Evolutionary conservation across 1,284 basidiomycete species (phyloP).

Genomic region (Ceratobasidium sp.): DNA sequence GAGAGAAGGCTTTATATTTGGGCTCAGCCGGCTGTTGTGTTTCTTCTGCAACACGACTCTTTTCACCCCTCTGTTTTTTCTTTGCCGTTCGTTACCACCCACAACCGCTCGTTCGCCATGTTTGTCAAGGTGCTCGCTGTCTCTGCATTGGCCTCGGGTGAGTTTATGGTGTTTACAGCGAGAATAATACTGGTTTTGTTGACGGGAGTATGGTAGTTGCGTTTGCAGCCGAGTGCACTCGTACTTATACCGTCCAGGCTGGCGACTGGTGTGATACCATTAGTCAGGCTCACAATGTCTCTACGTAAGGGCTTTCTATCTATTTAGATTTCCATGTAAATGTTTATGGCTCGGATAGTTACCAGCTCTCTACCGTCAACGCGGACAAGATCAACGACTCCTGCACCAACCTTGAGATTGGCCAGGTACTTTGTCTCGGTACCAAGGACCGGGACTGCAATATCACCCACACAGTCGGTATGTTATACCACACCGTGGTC

Average conservation of each 20-base stretch:
- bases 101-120: constrained; percentile 22
- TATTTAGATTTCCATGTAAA: constrained; percentile 14
- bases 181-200: constrained; percentile 4
- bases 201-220: constrained; percentile 57
- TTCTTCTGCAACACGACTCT: constrained; percentile 6
- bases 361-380: constrained; percentile 78
- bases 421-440: constrained; percentile 67
- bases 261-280: constrained; percentile 79
- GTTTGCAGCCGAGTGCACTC: constrained; percentile 67
- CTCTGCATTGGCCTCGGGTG: constrained; percentile 40
- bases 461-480: constrained; percentile 64
- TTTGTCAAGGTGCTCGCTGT: constrained; percentile 30
- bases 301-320: constrained; percentile 67
- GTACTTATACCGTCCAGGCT: constrained; percentile 70
- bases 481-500: neutral
- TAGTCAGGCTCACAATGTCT: constrained; percentile 73
- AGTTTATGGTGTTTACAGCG: constrained; percentile 9
- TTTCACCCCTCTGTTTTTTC: neutral
- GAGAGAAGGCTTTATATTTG: constrained; percentile 15
- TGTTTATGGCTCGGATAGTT: constrained; percentile 61
- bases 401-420: constrained; percentile 72
- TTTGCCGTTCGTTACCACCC: neutral
- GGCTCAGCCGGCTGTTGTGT: neutral
- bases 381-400: constrained; percentile 62
- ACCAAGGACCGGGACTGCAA: constrained; percentile 65